Evolutionary conservation across 2,329 filamentous ascomycete species (phyloP), one percentile per base, ranked within the genome.

Genomic region (Colletotrichum falcatum): DNA sequence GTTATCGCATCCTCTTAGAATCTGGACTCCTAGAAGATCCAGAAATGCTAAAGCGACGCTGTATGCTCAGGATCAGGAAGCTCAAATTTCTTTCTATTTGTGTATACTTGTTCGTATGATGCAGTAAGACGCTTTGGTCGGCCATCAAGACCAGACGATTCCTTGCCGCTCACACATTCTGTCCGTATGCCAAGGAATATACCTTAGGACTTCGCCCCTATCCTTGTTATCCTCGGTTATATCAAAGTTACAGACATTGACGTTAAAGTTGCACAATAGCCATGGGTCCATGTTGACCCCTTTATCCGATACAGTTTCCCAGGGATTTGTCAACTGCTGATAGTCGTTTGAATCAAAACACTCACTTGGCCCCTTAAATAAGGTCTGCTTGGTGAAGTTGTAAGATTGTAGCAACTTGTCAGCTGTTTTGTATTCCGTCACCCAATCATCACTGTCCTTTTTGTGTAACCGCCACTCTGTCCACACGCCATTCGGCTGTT

Each of bases 261-360:
- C 2, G 6, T 44, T 44, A 20, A 44, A 44, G 20, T 44, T 44
- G 18, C 42, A 44, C 42, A 4, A 0, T 20, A 44, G 1, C 42
- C 42, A 44, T 5, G 42, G 42, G 18, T 44, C 42, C 1, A 44
- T 7, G 20, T n/a, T 5, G 42, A n/a, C 4, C 2, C 42, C 20
- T 8, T 11, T 44, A 7, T 11, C 42, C 42, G 42, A 2, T 20
- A 20, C 42, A 2, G 42, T 8, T 7, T 67, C 65, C 65, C 65
- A 67, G 0, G 65, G 65, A 12, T 56, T 64, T 1, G 26, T 56
- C 11, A 67, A 20, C 60, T 67, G 59, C 42, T 44, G 23, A 12
- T 64, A 64, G 20, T 67, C 65, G 14, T 51, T 20, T 1, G 23
- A 16, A 20, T 67, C 65, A 33, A 67, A 64, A 35, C 65, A 67